These are phyloP conservation scores for Erythrophleum fordii DNA, from an alignment of 306 rosid species.

Conservation along the genomic window DNA sequence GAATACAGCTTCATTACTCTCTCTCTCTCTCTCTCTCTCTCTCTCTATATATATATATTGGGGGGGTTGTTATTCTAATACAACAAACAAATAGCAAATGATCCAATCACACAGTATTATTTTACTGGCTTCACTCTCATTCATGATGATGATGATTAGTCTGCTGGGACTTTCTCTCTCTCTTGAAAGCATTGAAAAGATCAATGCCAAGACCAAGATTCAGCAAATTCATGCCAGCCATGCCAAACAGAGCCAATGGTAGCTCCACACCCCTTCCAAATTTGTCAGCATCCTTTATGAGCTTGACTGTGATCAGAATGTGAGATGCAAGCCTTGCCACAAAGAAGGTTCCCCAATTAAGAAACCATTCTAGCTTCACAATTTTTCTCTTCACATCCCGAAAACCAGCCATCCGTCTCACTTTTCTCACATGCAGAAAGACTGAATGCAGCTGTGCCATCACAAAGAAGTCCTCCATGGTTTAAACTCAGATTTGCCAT, in stretches of 20 bases:
- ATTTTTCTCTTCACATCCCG: constrained; percentile 53
- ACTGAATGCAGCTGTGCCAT: constrained; percentile 84
- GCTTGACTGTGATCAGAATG: constrained; percentile 80
- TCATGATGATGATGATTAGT: constrained; percentile 43
- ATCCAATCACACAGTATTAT: neutral
- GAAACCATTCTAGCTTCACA: constrained; percentile 85
- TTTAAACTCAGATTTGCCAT: neutral
- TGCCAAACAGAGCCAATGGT: constrained; percentile 86
- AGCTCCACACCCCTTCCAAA: constrained; percentile 81
- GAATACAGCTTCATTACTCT: neutral
- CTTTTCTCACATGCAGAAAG: constrained; percentile 80
- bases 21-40: too few relatives aligned
- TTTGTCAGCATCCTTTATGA: constrained; percentile 71
- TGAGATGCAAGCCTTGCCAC: constrained; percentile 71
- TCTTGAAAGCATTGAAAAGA: constrained; percentile 74
- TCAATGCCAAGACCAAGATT: constrained; percentile 86
- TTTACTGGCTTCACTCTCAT: constrained; percentile 42
- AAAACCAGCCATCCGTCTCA: constrained; percentile 82
- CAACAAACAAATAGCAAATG: constrained; percentile 34
- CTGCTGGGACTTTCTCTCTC: constrained; percentile 54
- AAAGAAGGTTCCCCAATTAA: constrained; percentile 74
- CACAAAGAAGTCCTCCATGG: constrained; percentile 35
- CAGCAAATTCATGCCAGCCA: constrained; percentile 88
- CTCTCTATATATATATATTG: too few relatives aligned
- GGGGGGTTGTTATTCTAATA: neutral